Base-by-base conservation (phyloP, 164 flowering plant genomes). In the Protea cynaroides region DNA sequence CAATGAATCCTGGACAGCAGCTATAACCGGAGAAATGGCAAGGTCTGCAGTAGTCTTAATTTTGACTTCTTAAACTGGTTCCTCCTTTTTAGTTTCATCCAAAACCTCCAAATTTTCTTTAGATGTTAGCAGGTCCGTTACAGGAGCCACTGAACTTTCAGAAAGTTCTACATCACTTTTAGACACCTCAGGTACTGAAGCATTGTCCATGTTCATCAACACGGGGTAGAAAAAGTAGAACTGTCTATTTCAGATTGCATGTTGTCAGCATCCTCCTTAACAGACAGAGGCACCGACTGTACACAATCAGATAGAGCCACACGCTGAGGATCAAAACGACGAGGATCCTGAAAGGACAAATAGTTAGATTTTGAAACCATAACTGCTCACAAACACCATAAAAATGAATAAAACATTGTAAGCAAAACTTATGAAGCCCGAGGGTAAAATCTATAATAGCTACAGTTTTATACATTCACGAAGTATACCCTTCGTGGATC, bases 311-410 rank as follows among this genome's bases (percentile, higher is more conserved):
- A 60, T 38, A 56, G 75, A 36, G 78, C 71, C 34, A 56, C 66
- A 67, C 93, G 89, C 63, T 98, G 81, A 9, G 99, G 99, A 79
- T 95, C 99, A 60, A 84, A 74, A 61, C 98, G 95, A 25, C 98
- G 98, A 43, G 94, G 98, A 80, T 92, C 99, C 99, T 95, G 83
- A 65, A 77, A 73, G 66, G 23, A 61, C 13, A 18, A 64, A 52
- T 1, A 65, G 25, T 14, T 5, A 44, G 62, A n/a, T n/a, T n/a
- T n/a, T n/a, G n/a, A n/a, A n/a, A n/a, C n/a, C n/a, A n/a, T n/a
- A n/a, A n/a, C n/a, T n/a, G n/a, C n/a, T n/a, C 46, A n/a, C 19
- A 52, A 70, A 56, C 18, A 63, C 24, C 25, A 25, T 19, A n/a
- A n/a, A 43, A 50, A 29, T 14, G 1, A 38, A 49, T 14, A 46